Percentiles rank a stretch among this genome's conserved stretches.
Evolutionary conservation across 2,329 filamentous ascomycete species (phyloP).

Genomic region (Fusarium subglutinans): DNA sequence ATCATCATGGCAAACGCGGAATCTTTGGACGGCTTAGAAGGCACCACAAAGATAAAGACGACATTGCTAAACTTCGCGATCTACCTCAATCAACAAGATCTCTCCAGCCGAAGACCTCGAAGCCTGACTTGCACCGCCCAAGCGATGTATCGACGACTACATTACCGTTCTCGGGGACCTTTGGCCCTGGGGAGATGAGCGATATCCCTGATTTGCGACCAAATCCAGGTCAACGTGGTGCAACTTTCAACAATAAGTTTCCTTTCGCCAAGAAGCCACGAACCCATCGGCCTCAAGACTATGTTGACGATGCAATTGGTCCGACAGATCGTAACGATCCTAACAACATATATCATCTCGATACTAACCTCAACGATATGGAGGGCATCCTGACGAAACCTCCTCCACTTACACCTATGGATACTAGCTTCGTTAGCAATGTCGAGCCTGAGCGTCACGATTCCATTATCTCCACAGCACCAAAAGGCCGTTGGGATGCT

Average conservation of each 20-base stretch:
- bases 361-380: conserved; percentile 91
- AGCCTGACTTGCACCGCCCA: conserved; percentile 54
- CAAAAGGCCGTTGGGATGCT: conserved; percentile 81
- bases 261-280: conserved; percentile 68
- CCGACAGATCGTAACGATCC: conserved; percentile 68
- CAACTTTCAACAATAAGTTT: conserved; percentile 70
- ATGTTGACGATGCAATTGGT: conserved; percentile 66
- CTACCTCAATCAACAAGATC: conserved; percentile 64
- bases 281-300: conserved; percentile 58
- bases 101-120: conserved; percentile 61
- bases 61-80: conserved; percentile 54
- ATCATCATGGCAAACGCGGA: conserved; percentile 62
- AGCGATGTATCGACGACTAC: conserved; percentile 51
- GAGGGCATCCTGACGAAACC: conserved; percentile 84
- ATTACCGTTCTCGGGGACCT: conserved; percentile 45
- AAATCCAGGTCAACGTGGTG: conserved; percentile 48
- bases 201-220: conserved; percentile 43
- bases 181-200: conserved; percentile 44
- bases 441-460: conserved; percentile 55
- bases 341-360: conserved; percentile 76
- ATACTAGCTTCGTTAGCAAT: conserved; percentile 59
- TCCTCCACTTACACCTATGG: conserved; percentile 76
- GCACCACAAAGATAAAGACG: conserved; percentile 64
- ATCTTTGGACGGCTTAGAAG: conserved; percentile 61
- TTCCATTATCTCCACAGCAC: conserved; percentile 46